Conservation (phyloP, 345 rosid genomes). For the Eucalyptus virginea region DNA sequence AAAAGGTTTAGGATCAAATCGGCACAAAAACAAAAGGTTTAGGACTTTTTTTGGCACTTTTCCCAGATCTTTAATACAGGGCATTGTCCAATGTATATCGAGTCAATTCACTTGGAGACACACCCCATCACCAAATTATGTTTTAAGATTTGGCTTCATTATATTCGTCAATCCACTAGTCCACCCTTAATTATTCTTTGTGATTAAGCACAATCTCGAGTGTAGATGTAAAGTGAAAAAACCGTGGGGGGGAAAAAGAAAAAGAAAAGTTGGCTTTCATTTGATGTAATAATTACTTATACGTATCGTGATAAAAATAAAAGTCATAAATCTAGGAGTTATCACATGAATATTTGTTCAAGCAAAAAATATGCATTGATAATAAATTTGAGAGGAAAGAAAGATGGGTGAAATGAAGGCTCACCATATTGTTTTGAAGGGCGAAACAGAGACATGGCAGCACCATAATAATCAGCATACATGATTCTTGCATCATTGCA, state of each 20-base stretch:
- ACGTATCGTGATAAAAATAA: not conserved
- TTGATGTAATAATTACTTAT: not conserved
- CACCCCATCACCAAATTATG: not conserved
- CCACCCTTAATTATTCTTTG: not conserved
- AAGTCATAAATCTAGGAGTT: not conserved
- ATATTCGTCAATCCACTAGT: not conserved
- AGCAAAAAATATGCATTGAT: not conserved
- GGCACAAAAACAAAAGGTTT: too few species aligned
- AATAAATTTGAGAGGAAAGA: not conserved
- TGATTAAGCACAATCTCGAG: not conserved
- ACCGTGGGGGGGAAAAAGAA: not conserved
- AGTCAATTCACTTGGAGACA: not conserved
- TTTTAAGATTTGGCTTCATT: not conserved
- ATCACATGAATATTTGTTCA: not conserved
- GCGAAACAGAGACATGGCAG: slow-evolving; percentile 21
- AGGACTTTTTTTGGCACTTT: too few species aligned
- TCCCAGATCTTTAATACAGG: not conserved
- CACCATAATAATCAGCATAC: slow-evolving; percentile 39
- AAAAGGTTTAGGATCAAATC: too few species aligned
- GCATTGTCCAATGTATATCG: not conserved
- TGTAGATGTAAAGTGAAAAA: not conserved
- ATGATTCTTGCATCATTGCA: slow-evolving; percentile 27
- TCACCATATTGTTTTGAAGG: slow-evolving; percentile 38
- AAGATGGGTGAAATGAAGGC: not conserved
- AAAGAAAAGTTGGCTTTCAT: not conserved